Evolutionary conservation across 1,139 yeast species (phyloP).

Genomic region (Suhomyces bokatorum): DNA sequence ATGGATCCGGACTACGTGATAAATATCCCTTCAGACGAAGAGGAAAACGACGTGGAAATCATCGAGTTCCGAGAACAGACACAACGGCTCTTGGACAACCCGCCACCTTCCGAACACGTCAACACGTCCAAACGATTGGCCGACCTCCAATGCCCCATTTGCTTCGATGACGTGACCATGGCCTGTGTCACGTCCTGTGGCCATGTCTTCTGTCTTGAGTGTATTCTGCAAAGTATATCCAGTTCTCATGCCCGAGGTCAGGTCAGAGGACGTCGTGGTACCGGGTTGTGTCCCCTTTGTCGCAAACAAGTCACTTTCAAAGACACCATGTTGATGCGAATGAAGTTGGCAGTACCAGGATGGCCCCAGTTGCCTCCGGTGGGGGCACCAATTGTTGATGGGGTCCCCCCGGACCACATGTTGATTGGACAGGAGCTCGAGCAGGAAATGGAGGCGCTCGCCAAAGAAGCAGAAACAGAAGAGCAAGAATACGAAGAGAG

Average conservation of each 20-base stretch:
- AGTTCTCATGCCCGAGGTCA: slow-evolving; percentile 49
- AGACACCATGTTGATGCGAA: slow-evolving; percentile 39
- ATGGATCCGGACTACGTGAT: slow-evolving; percentile 22
- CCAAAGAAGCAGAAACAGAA: background rate
- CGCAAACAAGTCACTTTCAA: slow-evolving; percentile 42
- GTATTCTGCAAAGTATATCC: slow-evolving; percentile 44
- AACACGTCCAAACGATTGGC: slow-evolving; percentile 33
- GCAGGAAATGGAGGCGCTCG: slow-evolving; percentile 7
- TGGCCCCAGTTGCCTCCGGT: slow-evolving; percentile 18
- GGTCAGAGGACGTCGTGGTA: slow-evolving; percentile 33
- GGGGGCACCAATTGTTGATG: too few species aligned
- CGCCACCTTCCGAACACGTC: slow-evolving; percentile 21
- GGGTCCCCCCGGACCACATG: background rate
- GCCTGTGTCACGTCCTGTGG: slow-evolving; percentile 50
- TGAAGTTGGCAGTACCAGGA: slow-evolving; percentile 25
- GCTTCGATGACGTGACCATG: slow-evolving; percentile 42
- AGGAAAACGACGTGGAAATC: slow-evolving; percentile 40
- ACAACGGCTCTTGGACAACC: slow-evolving; percentile 33
- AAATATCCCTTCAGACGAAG: slow-evolving; percentile 28
- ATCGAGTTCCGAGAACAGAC: slow-evolving; percentile 42
- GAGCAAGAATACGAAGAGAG: background rate
- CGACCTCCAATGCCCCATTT: slow-evolving; percentile 48
- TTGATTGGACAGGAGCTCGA: slow-evolving; percentile 11
- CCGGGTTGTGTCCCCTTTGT: slow-evolving; percentile 49
- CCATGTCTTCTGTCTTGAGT: slow-evolving; percentile 47